Percentiles rank a stretch among this genome's conserved stretches.
Evolutionary conservation across 257 asterid species (phyloP).

Genomic region (Lantana camara): DNA sequence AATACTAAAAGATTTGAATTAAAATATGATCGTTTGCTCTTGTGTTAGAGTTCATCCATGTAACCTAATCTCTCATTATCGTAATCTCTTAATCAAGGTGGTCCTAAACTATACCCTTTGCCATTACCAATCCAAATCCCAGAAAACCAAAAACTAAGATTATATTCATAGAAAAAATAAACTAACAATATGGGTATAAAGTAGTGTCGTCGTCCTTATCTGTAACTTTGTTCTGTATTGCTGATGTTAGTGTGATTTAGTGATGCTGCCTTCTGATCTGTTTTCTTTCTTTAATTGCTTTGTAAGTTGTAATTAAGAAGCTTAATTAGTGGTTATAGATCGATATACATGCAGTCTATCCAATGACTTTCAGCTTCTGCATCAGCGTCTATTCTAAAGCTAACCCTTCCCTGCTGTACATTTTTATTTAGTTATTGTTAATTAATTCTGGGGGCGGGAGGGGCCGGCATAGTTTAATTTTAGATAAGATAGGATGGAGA

Average conservation of each 20-base stretch:
- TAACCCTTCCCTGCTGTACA: not conserved
- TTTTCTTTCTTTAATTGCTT: not conserved
- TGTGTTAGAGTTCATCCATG: no score
- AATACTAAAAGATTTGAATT: no score
- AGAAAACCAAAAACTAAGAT: not conserved
- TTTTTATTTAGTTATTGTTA: not conserved
- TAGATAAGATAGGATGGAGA: no score
- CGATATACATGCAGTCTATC: no score
- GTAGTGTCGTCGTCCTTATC: conserved; percentile 16
- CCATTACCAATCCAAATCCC: not conserved
- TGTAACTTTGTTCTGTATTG: not conserved
- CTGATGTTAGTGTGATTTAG: not conserved
- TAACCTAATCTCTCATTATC: no score
- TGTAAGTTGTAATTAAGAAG: no score
- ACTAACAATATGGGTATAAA: conserved; percentile 3
- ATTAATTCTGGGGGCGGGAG: not conserved
- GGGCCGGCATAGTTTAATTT: no score
- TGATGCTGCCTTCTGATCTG: not conserved
- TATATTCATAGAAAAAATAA: not conserved
- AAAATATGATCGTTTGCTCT: no score
- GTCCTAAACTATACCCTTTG: no score
- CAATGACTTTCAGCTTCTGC: no score
- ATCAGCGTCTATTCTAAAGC: conserved; percentile 2
- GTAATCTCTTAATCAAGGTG: no score
- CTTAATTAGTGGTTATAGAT: no score